Conservation (phyloP, 306 rosid genomes). For the Cicer cuneatum region DNA sequence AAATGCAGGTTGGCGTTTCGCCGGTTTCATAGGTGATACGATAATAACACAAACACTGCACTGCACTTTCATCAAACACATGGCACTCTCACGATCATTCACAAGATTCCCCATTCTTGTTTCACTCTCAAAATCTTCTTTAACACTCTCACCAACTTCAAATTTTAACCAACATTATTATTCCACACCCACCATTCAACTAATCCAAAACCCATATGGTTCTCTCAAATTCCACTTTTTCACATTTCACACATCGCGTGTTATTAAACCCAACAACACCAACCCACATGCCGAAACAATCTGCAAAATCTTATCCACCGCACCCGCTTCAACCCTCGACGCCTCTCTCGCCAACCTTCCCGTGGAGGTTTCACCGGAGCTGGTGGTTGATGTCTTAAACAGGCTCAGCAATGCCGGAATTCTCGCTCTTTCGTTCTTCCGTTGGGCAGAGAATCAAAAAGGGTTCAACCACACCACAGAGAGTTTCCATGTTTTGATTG, state of each 20-base stretch:
- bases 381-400: constrained; percentile 66
- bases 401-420: constrained; percentile 77
- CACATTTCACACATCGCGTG: constrained; percentile 34
- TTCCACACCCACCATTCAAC: constrained; percentile 16
- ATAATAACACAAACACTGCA: too few relatives aligned
- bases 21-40: too few relatives aligned
- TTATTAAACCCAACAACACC: constrained; percentile 19
- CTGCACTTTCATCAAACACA: too few relatives aligned
- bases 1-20: too few relatives aligned
- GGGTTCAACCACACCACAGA: constrained; percentile 65
- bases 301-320: constrained; percentile 55
- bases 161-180: not conserved
- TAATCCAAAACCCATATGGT: constrained; percentile 15
- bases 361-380: constrained; percentile 53
- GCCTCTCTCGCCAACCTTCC: constrained; percentile 47
- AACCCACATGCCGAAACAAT: constrained; percentile 51
- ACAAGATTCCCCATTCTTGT: constrained; percentile 32
- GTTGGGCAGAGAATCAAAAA: constrained; percentile 75
- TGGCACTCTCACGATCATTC: constrained; percentile 52
- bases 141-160: constrained; percentile 30
- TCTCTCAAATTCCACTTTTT: constrained; percentile 10
- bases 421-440: constrained; percentile 80
- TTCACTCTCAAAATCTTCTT: constrained; percentile 36
- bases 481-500: constrained; percentile 68
- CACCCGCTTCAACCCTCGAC: constrained; percentile 47